A percentile compares a stretch with the other conserved stretches of the same genome.
Conservation (phyloP, 1,139 yeast species). For the Yamadazyma friedrichii region DNA sequence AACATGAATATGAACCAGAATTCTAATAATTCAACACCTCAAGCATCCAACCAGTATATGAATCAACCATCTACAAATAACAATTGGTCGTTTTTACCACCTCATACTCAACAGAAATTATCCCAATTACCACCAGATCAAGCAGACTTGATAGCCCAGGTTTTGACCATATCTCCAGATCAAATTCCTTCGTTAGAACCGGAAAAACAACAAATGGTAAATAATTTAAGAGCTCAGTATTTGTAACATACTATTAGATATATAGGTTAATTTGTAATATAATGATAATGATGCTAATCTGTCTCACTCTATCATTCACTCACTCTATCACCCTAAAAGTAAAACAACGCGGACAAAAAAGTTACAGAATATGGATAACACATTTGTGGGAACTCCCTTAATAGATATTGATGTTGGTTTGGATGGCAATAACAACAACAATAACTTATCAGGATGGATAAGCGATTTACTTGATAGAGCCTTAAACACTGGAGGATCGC, state of each 20-base stretch:
- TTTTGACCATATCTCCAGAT: constrained; percentile 54
- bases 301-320: no score
- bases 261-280: constrained; percentile 1
- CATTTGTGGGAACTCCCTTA: constrained; percentile 18
- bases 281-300: not conserved
- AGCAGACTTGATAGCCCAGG: constrained; percentile 65
- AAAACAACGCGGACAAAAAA: no score
- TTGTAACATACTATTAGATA: constrained; percentile 19
- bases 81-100: constrained; percentile 51
- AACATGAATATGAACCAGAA: constrained; percentile 3
- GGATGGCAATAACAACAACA: constrained; percentile 13
- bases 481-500: constrained; percentile 26
- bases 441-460: constrained; percentile 37
- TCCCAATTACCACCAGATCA: constrained; percentile 51
- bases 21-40: not conserved
- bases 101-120: constrained; percentile 47
- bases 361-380: constrained; percentile 10
- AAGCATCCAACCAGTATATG: not conserved
- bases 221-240: constrained; percentile 57
- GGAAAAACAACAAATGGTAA: constrained; percentile 63
- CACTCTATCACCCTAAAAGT: no score
- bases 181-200: constrained; percentile 57
- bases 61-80: constrained; percentile 1
- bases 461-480: constrained; percentile 40
- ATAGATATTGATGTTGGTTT: constrained; percentile 30